A percentile compares a stretch with the other conserved stretches of the same genome.
These are phyloP conservation scores for Umbelopsis sp. DNA, from an alignment of 192 early-diverging fungal genomes.

Conservation along the genomic window DNA sequence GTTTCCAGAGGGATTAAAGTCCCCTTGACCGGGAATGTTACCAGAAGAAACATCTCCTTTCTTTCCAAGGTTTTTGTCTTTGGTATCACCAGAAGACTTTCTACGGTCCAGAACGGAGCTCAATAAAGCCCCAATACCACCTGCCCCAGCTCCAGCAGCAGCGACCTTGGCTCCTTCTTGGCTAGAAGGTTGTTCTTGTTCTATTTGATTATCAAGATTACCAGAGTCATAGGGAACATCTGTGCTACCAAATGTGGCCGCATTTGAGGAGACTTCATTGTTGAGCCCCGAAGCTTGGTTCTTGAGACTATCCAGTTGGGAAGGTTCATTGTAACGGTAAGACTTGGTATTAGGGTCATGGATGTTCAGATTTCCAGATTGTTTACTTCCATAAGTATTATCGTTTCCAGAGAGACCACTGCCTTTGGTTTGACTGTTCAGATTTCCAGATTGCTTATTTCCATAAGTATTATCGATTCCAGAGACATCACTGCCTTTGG, in stretches of 20 bases:
- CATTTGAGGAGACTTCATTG: not conserved
- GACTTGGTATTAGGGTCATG: too few relatives aligned
- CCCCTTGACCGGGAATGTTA: too few relatives aligned
- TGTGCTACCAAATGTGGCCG: not conserved
- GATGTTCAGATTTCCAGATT: too few relatives aligned
- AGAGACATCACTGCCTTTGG: too few relatives aligned
- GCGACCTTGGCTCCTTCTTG: not conserved
- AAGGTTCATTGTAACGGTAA: too few relatives aligned
- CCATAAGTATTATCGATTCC: too few relatives aligned
- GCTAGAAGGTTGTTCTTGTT: not conserved
- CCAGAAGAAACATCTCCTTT: not conserved
- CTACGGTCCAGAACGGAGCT: not conserved
- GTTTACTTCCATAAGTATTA: too few relatives aligned
- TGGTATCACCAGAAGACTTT: not conserved
- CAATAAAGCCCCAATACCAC: not conserved
- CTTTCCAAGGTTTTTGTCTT: not conserved
- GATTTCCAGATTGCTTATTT: too few relatives aligned
- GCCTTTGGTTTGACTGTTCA: too few relatives aligned
- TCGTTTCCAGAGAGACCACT: too few relatives aligned
- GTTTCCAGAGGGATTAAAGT: too few relatives aligned
- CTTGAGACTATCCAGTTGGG: too few relatives aligned
- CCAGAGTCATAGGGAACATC: not conserved
- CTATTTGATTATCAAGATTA: not conserved
- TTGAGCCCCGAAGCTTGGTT: not conserved
- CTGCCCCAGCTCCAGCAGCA: not conserved